Evolutionary conservation across 768 basidiomycete genomes (phyloP), one percentile per base, ranked within the genome.

Genomic region (Mycena metata): DNA sequence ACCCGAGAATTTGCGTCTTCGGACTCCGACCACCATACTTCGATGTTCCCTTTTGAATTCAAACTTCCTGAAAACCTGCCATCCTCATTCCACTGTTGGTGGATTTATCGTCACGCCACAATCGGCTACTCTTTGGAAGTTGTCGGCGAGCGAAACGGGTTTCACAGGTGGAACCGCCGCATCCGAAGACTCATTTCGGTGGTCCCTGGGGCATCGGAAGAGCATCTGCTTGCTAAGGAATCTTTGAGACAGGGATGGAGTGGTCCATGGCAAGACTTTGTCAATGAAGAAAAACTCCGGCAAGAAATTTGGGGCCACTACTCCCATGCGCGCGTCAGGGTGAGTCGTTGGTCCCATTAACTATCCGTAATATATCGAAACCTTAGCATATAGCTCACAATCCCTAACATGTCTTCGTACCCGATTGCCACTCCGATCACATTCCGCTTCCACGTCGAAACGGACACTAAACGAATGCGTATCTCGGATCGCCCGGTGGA

Each of bases 261-360:
- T 15, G 69, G 69, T 4, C 43, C 33, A 9, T 71, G 57, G 60
- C 59, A 21, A 19, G 39, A 39, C 15, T 26, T 52, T 11, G 49
- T 24, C 9, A 11, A 12, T 3, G 60, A 58, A 19, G 56, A 71
- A 24, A 64, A 71, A 30, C 26, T 71, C 12, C 17, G 69, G 15
- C 15, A 54, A 19, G 66, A 66, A 5, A 60, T 71, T 21, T 71
- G 66, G 66, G 69, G 69, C 1, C 66, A 71, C 8, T 71, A 71
- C 35, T 67, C 69, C 11, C 58, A 49, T 64, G 69, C 58, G 3
- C 61, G 52, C 2, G 66, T 26, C 10, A 60, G 23, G 24, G 69
- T 51, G 19, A 12, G 50, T 45, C 21, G 43, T n/a, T 52, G 11
- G 8, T 51, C 19, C 7, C 24, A 10, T 12, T 13, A 11, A 5